Base-by-base conservation (phyloP, 495 filamentous ascomycete species). In the Aspergillus indologenus region DNA sequence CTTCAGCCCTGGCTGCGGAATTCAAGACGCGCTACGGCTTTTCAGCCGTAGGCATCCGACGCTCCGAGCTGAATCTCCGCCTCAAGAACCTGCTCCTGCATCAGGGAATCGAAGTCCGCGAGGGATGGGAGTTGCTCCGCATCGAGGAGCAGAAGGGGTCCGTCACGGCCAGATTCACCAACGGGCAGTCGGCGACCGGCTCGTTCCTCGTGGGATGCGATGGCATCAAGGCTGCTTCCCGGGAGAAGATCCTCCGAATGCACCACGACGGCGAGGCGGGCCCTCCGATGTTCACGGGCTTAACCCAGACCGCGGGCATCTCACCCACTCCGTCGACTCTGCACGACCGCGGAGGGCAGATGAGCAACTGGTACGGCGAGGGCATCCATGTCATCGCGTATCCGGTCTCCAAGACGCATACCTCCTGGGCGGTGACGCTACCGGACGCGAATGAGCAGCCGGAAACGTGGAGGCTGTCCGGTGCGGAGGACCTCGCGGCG, bases 161-260 rank as follows among this genome's bases (percentile, higher is more conserved):
- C 12, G 61, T 68, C 2, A 61, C 34, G 6, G 65, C 63, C 9
- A 21, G 24, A 7, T 65, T 64, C 44, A 57, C 42, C 17, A 48
- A 57, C 18, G 57, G 50, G 4, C 19, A 54, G 12, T 19, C 46
- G 4, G 60, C 53, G 11, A 54, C 52, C 12, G 65, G 65, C 18
- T 52, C 55, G 21, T 68, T 68, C 45, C 56, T 68, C 11, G 46
- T 68, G 19, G 65, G 65, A 3, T 65, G 63, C 50, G 65, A 68
- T 45, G 65, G 65, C 1, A 63, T 68, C 56, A 68, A 65, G 21
- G 47, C 62, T 14, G 54, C 59, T 9, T 31, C 59, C 15, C 52
- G 65, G 34, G 20, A 24, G 0, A 31, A 53, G 19, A 17, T 68
- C 3, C 60, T 60, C 14, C 43, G 17, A 17, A 47, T 46, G 31